Evolutionary conservation across 257 asterid genomes (phyloP), one percentile per base, ranked within the genome.

Genomic region (Sherardia arvensis): DNA sequence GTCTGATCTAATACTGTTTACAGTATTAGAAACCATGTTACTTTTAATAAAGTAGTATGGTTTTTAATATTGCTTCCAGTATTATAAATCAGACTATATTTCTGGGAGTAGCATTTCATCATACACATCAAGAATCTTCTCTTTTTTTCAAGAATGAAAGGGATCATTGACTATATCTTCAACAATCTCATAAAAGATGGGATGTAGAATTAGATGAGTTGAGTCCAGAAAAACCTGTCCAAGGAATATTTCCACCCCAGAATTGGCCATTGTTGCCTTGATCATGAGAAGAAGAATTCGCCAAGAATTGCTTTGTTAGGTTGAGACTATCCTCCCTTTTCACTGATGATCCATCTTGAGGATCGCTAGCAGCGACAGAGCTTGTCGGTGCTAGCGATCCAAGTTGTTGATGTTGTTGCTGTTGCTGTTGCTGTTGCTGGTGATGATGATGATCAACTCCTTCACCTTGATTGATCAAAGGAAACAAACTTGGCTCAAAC

Each of bases 221-320:
- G 53, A 78, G 71, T 45, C 80, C 76, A 47, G 80, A 69, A 55
- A 75, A 75, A 27, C 78, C 75, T 29, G 77, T 61, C 77, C 83
- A 74, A 21, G 75, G 67, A 57, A 43, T 78, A 57, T 45, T 75
- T 63, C 70, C 70, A 60, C 69, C 70, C 82, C 82, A 77, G 61
- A 66, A 68, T n/a, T 75, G 84, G 26, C 68, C 26, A 49, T 49
- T 49, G 56, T 49, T 49, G 2, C 56, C 56, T 21, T 49, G 56
- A 49, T 71, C 77, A 38, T 43, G 51, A 43, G 51, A 15, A 43
- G 51, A 43, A 4, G 73, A 66, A 34, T 74, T 69, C 6, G 67
- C 67, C 29, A 75, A 62, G 49, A 69, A 79, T 64, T 79, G 81
- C 61, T 70, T 79, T 4, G 81, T 66, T 22, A 74, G 68, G 67